A percentile compares a stretch with the other conserved stretches of the same genome.
These are phyloP conservation scores for Boletus sensibilis DNA, from an alignment of 768 basidiomycete genomes.

Conservation along the genomic window DNA sequence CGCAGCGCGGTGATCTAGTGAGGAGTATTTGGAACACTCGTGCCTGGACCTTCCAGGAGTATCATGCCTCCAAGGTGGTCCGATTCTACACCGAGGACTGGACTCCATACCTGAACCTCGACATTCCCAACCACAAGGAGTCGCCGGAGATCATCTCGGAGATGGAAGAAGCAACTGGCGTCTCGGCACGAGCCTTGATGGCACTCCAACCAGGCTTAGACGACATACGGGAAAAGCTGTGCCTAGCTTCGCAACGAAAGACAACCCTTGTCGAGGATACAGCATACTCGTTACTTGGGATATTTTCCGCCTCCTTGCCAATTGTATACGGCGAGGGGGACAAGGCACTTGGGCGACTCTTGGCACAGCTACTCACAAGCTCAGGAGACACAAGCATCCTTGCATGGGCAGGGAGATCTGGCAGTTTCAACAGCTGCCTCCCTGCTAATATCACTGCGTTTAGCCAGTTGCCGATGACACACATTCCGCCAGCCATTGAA, in stretches of 20 bases:
- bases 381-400: conserved; percentile 7
- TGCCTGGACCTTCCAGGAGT: conserved; percentile 6
- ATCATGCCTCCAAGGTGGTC: conserved; percentile 7
- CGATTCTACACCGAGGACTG: conserved; percentile 3
- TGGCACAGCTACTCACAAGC: conserved; percentile 4
- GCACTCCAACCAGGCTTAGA: conserved; percentile 1
- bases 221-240: conserved; percentile 12
- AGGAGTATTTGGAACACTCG: conserved; percentile 11
- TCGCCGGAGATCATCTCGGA: conserved; percentile 1
- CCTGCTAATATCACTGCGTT: conserved; percentile 1
- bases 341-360: conserved; percentile 3
- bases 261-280: conserved; percentile 10
- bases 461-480: not conserved
- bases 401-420: conserved; percentile 7
- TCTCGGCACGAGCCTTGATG: not conserved
- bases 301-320: conserved; percentile 2
- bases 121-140: conserved; percentile 6
- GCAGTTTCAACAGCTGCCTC: conserved; percentile 12
- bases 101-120: not conserved
- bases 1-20: not conserved
- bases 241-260: conserved; percentile 7
- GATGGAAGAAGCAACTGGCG: conserved; percentile 6
- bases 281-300: conserved; percentile 10
- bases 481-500: not conserved
- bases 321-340: conserved; percentile 13